Base-by-base conservation (phyloP, 2,329 filamentous ascomycete genomes). In the Aureobasidium sp. region DNA sequence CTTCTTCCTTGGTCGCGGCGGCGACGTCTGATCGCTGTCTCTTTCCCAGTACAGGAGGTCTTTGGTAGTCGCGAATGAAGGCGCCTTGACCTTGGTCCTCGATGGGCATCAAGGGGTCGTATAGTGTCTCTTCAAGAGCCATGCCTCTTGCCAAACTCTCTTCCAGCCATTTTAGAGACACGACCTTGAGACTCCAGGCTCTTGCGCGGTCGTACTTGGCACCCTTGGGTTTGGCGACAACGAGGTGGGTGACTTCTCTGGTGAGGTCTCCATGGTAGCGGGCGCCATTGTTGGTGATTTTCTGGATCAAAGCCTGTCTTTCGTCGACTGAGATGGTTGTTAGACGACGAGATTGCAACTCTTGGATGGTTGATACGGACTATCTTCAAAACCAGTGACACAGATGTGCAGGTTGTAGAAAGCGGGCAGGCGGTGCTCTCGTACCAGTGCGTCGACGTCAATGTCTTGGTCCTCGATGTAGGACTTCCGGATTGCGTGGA, bases 151-250 rank as follows among this genome's bases (percentile, higher is more conserved):
- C 79, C 55, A 93, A 69, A 62, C 87, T 91, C 63, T 96, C 87
- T 47, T 83, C 74, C 32, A 97, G 79, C 93, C 93, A 98, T 64
- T 90, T 84, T 29, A 87, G 68, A 1, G 86, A 84, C 21, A 98
- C 89, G 21, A 90, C 81, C 49, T 81, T 81, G 59, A 95, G 80
- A 40, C 79, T 77, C 90, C 93, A 98, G 61, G 78, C 78, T 60
- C 80, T 83, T n/a, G 91, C 93, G 53, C 89, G 89, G 53, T 81
- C 80, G 67, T 95, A 98, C 68, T 98, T 98, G 56, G 89, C 87
- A 19, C 93, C 91, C 58, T 87, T 80, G 7, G 91, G 83, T 47
- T 79, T 80, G 57, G 80, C 79, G 27, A 88, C 88, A 58, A 98
- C 85, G 14, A 98, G 78, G 68, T 98, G 93, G 2, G 90, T 95